These are phyloP conservation scores for Bondarzewia mesenterica DNA, from an alignment of 1,284 basidiomycete species.

Conservation along the genomic window DNA sequence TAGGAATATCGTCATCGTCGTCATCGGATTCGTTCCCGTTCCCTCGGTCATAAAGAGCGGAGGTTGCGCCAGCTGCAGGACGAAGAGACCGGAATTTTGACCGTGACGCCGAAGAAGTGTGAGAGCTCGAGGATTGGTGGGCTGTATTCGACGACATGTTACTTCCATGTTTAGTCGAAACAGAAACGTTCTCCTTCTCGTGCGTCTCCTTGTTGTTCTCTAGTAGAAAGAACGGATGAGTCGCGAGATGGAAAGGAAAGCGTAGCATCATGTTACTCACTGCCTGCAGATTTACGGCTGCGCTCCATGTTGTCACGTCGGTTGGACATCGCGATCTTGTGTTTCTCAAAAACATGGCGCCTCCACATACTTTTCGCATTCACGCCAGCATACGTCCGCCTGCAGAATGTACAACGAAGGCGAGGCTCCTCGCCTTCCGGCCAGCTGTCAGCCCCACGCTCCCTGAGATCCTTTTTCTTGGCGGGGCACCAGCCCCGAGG, in stretches of 20 bases:
- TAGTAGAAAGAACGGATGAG: background rate
- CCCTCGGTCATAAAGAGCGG: slow-evolving; percentile 9
- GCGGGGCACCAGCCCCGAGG: slow-evolving; percentile 76
- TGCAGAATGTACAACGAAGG: slow-evolving; percentile 72
- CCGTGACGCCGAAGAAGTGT: background rate
- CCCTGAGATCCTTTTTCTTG: slow-evolving; percentile 66
- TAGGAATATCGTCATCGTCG: slow-evolving; percentile 8
- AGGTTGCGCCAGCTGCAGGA: slow-evolving; percentile 8
- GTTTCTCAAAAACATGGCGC: slow-evolving; percentile 77
- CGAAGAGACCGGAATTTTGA: slow-evolving; percentile 13
- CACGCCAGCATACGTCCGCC: slow-evolving; percentile 70
- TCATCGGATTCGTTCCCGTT: slow-evolving; percentile 13
- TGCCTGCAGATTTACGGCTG: slow-evolving; percentile 44
- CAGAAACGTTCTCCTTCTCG: slow-evolving; percentile 13
- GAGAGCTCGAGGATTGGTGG: background rate
- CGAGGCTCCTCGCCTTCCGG: slow-evolving; percentile 70
- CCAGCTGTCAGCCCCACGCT: slow-evolving; percentile 56
- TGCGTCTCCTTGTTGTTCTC: slow-evolving; percentile 9
- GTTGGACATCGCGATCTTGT: slow-evolving; percentile 80
- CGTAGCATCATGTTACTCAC: slow-evolving; percentile 30
- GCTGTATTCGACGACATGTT: background rate
- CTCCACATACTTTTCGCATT: slow-evolving; percentile 87
- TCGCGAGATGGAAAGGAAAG: background rate
- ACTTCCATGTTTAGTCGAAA: slow-evolving; percentile 6
- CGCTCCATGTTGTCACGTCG: slow-evolving; percentile 59